These are phyloP conservation scores for Chlamydomonas applanata DNA, from an alignment of 139 green algal genomes.

Conservation along the genomic window DNA sequence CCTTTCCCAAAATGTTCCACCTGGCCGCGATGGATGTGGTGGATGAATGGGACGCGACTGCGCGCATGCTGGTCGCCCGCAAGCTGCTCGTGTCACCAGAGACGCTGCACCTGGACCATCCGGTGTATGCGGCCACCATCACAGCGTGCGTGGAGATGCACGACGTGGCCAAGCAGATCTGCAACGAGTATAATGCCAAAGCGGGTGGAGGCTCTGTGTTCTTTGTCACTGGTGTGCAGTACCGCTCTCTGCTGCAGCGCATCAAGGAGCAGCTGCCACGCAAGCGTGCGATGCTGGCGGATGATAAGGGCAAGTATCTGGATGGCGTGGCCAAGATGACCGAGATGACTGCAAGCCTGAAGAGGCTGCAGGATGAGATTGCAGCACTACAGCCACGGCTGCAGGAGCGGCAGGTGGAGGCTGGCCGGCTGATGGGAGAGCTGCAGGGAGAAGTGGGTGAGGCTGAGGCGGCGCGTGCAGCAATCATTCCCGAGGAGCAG, in stretches of 20 bases:
- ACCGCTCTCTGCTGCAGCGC: constrained; percentile 1
- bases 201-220: background rate
- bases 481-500: constrained; percentile 17
- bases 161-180: constrained; percentile 7
- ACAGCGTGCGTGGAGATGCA: constrained; percentile 24
- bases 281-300: constrained; percentile 17
- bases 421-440: constrained; percentile 1
- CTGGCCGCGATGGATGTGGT: constrained; percentile 26
- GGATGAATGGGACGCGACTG: constrained; percentile 36
- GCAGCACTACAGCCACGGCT: constrained; percentile 26
- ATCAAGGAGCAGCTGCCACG: constrained; percentile 24
- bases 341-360: constrained; percentile 34
- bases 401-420: constrained; percentile 7
- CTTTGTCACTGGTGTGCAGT: background rate
- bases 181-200: constrained; percentile 7
- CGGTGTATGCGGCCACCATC: constrained; percentile 1
- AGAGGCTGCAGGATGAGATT: constrained; percentile 24
- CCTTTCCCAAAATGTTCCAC: constrained; percentile 45
- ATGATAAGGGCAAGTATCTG: constrained; percentile 28
- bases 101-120: background rate
- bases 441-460: constrained; percentile 3
- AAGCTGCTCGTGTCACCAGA: background rate
- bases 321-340: constrained; percentile 39
- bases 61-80: constrained; percentile 12
- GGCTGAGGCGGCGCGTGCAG: constrained; percentile 6